Base-by-base conservation (phyloP, 2,329 filamentous ascomycete species). In the Aureobasidium sp. region DNA sequence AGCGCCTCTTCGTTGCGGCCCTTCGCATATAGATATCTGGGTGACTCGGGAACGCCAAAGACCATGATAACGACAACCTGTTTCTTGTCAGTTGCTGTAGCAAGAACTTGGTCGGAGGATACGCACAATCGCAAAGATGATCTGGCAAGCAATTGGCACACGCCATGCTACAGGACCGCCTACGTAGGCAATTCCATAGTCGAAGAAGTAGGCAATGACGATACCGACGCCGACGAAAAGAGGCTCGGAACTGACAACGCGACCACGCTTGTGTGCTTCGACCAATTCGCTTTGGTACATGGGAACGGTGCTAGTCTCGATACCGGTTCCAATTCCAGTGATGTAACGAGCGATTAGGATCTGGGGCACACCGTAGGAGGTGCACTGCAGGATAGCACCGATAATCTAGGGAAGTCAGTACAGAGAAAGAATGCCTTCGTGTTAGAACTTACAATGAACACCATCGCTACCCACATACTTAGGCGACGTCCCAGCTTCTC, bases 271-370 rank as follows among this genome's bases (percentile, higher is more conserved):
- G 48, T 70, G 66, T 7, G 70, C 70, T 44, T 73, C 67, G 49
- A 68, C 72, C 3, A 73, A 66, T 47, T 74, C 72, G 37, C 66
- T 65, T 48, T 73, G 71, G 49, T 73, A 75, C 48, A 79, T 77
- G 1, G 78, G 78, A 0, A 77, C 76, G 0, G 77, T 79, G 0
- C 72, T 74, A 37, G 76, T 80, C 16, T 65, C 64, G 41, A 78
- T 74, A 10, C 78, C 79, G 45, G 78, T 75, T 0, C 79, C 79
- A 9, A 80, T 65, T 5, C 79, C 79, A 0, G 79, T 76, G 10
- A 82, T 71, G 32, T 80, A 74, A 13, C 79, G 72, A 2, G 76
- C 79, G 8, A 79, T 71, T 39, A 79, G 75, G 62, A 80, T 72
- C 59, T 79, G 77, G 0, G 76, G 66, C 5, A 76, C 72, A n/a